Evolutionary conservation across 345 rosid species (phyloP), one percentile per base, ranked within the genome.

Genomic region (Syzygium oleosum): DNA sequence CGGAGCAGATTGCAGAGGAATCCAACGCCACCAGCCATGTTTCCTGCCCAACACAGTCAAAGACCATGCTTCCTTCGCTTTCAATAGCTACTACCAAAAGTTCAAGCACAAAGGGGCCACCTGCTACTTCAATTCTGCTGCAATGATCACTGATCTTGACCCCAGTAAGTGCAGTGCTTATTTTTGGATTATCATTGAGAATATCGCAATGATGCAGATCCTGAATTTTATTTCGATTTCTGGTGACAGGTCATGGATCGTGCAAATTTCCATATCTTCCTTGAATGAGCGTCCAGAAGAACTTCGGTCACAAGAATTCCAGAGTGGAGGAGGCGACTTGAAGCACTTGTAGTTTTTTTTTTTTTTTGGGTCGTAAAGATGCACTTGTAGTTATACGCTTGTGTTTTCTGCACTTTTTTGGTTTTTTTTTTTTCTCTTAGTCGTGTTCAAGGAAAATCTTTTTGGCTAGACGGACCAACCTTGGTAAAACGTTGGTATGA

Each of bases 31-130:
- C 43, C 92, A 92, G 15, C 90, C 94, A 54, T 94, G 96, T 86
- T 93, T 87, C 31, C 68, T 85, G 5, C 97, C 96, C 9, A 92
- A 92, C 65, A 91, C 93, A 7, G 51, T 90, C 10, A 92, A 85
- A 77, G 92, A 90, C 53, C 95, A 95, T 87, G 97, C 97, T 65
- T 92, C 94, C 79, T 93, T 87, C 84, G 95, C 94, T 90, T 95
- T 95, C 92, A 93, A 95, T 56, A 91, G 85, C 87, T 93, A 93
- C 87, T 94, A 93, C 58, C 97, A 95, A 85, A 92, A 93, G 91
- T 95, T 92, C 89, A 95, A 93, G 94, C 88, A 88, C 87, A 87
- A 46, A 34, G 95, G 95, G 49, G 97, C 93, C 15, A 91, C 96
- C 55, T 93, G 95, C 87, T 93, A 93, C 90, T 95, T 95, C 93